Evolutionary conservation across 306 rosid genomes (phyloP).

Genomic region (Begonia loranthoides): DNA sequence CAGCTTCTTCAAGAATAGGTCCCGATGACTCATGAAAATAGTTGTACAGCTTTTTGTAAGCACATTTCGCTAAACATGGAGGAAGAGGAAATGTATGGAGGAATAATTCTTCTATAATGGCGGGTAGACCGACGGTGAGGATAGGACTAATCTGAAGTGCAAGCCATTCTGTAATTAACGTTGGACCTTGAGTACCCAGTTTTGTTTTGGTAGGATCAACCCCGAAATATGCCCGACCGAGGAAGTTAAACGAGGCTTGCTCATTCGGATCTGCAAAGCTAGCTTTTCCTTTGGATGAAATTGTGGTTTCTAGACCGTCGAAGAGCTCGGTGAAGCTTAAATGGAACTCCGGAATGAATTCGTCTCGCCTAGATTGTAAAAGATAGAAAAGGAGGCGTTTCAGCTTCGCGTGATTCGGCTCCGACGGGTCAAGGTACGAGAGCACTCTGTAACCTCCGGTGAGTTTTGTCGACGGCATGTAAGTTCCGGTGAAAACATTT

Average conservation of each 20-base stretch:
- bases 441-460: conserved; percentile 79
- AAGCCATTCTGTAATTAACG: conserved; percentile 41
- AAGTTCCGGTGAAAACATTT: conserved; percentile 75
- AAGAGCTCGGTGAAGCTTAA: conserved; percentile 39
- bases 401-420: conserved; percentile 51
- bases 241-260: conserved; percentile 66
- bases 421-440: conserved; percentile 84
- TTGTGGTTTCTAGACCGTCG: conserved; percentile 30
- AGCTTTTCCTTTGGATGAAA: conserved; percentile 37
- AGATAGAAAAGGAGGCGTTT: conserved; percentile 53
- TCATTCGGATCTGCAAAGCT: conserved; percentile 34
- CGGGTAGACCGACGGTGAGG: conserved; percentile 55
- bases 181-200: conserved; percentile 54
- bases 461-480: conserved; percentile 63
- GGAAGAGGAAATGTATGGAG: conserved; percentile 58
- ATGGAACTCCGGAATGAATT: conserved; percentile 55
- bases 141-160: conserved; percentile 48
- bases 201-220: conserved; percentile 34
- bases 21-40: conserved; percentile 51
- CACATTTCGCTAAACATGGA: conserved; percentile 33
- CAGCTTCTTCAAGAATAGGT: conserved; percentile 50
- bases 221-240: conserved; percentile 35
- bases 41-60: conserved; percentile 51
- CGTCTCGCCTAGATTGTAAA: conserved; percentile 38
- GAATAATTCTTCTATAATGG: conserved; percentile 33